Percentiles rank a stretch among this genome's conserved stretches.
These are phyloP conservation scores for Calocera viscosa DNA, from an alignment of 768 basidiomycete species.

Conservation along the genomic window DNA sequence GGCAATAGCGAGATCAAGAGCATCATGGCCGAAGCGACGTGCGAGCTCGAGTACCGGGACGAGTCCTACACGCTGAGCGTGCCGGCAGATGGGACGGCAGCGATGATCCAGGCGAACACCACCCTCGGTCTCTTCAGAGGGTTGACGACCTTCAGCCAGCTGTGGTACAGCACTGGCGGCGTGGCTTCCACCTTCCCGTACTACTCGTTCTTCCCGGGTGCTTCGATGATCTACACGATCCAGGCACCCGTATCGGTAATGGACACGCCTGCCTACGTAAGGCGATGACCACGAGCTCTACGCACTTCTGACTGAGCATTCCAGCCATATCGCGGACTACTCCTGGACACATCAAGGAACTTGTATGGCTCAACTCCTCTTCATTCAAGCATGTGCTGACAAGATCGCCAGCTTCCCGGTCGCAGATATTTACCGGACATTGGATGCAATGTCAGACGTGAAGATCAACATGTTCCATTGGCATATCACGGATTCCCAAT, in stretches of 20 bases:
- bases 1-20: slow-evolving; percentile 3
- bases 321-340: slow-evolving; percentile 61
- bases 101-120: slow-evolving; percentile 47
- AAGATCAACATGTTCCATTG: slow-evolving; percentile 72
- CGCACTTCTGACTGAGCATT: too few relatives aligned
- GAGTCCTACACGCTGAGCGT: slow-evolving; percentile 47
- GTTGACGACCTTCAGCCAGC: slow-evolving; percentile 58
- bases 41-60: slow-evolving; percentile 9
- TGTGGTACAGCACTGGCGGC: slow-evolving; percentile 39
- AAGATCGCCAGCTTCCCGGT: slow-evolving; percentile 41
- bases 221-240: slow-evolving; percentile 36
- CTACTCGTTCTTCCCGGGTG: background rate
- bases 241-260: slow-evolving; percentile 47
- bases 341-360: slow-evolving; percentile 72
- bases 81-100: slow-evolving; percentile 42
- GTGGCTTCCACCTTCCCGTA: background rate
- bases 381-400: background rate
- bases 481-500: slow-evolving; percentile 72
- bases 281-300: slow-evolving; percentile 23
- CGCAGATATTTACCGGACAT: slow-evolving; percentile 48
- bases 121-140: slow-evolving; percentile 49
- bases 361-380: slow-evolving; percentile 36
- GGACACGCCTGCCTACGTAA: slow-evolving; percentile 56
- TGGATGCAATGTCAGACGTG: slow-evolving; percentile 66
- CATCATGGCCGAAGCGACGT: slow-evolving; percentile 12